Conservation (phyloP, 208 protist genomes). For the Wallacemonas sp. region DNA sequence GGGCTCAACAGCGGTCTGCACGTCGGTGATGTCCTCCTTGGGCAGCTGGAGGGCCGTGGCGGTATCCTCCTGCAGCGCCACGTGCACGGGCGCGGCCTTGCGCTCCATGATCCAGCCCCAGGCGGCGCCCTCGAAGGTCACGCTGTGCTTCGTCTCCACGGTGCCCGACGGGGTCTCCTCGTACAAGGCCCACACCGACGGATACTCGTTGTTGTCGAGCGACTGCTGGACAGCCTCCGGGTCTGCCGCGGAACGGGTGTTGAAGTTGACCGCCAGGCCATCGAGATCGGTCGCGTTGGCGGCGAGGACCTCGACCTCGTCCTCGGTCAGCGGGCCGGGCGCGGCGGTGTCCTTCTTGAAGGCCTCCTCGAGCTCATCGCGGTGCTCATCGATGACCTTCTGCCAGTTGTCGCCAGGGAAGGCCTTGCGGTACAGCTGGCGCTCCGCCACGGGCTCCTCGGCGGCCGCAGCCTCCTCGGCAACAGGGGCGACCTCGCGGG, state of each 20-base stretch:
- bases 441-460: too few species aligned
- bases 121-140: conserved; percentile 39
- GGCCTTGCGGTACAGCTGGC: conserved; percentile 15
- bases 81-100: conserved; percentile 29
- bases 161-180: conserved; percentile 7
- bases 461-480: neutral
- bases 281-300: conserved; percentile 17
- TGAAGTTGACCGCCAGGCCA: conserved; percentile 22
- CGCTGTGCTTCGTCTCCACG: conserved; percentile 15
- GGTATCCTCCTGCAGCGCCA: conserved; percentile 45
- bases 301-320: conserved; percentile 17
- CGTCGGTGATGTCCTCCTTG: conserved; percentile 28
- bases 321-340: conserved; percentile 5
- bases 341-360: conserved; percentile 19
- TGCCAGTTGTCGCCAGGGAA: conserved; percentile 26
- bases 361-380: conserved; percentile 10
- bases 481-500: conserved; percentile 1
- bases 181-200: conserved; percentile 22
- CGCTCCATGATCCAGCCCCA: conserved; percentile 37
- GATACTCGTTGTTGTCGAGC: conserved; percentile 26
- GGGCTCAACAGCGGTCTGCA: conserved; percentile 21
- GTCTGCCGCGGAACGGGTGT: neutral
- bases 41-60: conserved; percentile 30
- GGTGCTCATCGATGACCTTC: neutral
- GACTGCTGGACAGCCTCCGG: neutral